Conservation (phyloP, 352 stramenopile species). For the Pythium apleroticum region DNA sequence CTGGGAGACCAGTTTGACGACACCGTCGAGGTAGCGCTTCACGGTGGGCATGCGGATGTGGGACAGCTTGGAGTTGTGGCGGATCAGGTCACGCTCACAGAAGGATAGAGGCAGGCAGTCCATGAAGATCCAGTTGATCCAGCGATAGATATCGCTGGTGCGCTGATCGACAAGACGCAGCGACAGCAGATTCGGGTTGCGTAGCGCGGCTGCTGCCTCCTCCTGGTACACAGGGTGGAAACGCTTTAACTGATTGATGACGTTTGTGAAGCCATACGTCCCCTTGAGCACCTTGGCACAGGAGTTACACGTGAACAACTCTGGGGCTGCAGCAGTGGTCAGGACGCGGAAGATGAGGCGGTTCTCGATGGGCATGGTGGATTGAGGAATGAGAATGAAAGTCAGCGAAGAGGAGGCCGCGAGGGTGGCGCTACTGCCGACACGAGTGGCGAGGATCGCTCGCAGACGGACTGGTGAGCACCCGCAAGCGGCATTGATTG, state of each 20-base stretch:
- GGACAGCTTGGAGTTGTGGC: neutral
- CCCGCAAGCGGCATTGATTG: too few species aligned
- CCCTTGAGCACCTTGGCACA: neutral
- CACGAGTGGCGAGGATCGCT: too few species aligned
- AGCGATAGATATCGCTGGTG: neutral
- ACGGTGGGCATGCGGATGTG: neutral
- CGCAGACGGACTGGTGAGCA: too few species aligned
- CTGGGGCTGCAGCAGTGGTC: neutral
- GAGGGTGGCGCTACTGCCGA: too few species aligned
- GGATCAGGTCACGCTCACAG: neutral
- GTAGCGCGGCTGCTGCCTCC: neutral
- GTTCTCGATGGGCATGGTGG: neutral
- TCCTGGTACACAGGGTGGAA: neutral
- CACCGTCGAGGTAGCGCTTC: neutral
- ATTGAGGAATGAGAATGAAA: neutral
- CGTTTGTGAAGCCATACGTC: conserved; percentile 1
- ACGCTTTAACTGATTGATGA: neutral
- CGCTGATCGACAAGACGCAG: neutral
- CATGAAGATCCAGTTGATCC: neutral
- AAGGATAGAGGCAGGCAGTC: neutral
- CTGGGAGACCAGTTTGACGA: neutral
- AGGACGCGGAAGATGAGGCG: neutral
- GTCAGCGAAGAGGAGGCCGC: too few species aligned
- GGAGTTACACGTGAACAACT: neutral
- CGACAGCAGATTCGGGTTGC: neutral